These are phyloP conservation scores for Zygoascus hellenicus DNA, from an alignment of 1,139 yeast genomes.

Conservation along the genomic window DNA sequence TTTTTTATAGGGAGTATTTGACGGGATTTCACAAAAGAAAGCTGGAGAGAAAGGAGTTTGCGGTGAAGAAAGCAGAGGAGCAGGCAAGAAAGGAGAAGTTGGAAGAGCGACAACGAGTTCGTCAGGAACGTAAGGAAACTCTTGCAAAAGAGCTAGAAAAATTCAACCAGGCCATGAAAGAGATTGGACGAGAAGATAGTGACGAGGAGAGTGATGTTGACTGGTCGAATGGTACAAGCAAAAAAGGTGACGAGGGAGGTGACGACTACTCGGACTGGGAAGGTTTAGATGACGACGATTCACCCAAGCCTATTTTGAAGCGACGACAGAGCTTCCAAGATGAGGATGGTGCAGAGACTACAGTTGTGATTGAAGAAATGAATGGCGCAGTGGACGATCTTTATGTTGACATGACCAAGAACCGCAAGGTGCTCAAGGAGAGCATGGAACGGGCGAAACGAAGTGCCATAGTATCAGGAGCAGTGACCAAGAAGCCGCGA, in stretches of 20 bases:
- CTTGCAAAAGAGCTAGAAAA: constrained; percentile 57
- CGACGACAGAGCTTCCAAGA: constrained; percentile 50
- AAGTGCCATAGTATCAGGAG: constrained; percentile 23
- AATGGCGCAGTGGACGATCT: constrained; percentile 19
- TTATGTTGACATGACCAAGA: constrained; percentile 28
- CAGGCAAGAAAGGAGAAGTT: constrained; percentile 65
- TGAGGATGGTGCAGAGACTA: constrained; percentile 26
- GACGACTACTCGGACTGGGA: constrained; percentile 33
- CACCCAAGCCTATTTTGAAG: constrained; percentile 45
- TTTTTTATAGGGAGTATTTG: constrained; percentile 51
- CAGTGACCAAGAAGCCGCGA: constrained; percentile 37
- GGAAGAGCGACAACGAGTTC: constrained; percentile 65
- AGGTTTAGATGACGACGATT: constrained; percentile 29
- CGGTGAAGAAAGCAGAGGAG: constrained; percentile 67
- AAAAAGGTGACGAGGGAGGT: constrained; percentile 5
- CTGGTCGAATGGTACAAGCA: background rate
- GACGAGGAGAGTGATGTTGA: constrained; percentile 14
- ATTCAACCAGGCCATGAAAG: constrained; percentile 51
- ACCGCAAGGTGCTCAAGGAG: constrained; percentile 33
- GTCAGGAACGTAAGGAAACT: constrained; percentile 65
- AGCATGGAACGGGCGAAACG: constrained; percentile 33
- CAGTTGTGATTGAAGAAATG: constrained; percentile 31
- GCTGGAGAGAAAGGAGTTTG: constrained; percentile 78
- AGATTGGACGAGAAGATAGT: constrained; percentile 33
- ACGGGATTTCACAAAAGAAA: constrained; percentile 97